Base-by-base conservation (phyloP, 306 rosid genomes). In the Styphnolobium japonicum region DNA sequence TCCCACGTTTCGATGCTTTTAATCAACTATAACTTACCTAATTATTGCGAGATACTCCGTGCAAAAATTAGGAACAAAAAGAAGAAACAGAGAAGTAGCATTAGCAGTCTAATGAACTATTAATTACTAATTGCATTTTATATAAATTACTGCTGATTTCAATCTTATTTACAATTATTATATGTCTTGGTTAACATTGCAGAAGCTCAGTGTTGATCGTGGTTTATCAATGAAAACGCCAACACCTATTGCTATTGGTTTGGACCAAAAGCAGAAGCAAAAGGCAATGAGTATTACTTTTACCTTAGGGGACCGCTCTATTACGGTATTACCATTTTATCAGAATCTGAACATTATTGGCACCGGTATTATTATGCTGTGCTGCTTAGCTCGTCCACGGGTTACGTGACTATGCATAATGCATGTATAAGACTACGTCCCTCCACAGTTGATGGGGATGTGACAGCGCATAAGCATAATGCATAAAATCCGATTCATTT, bases 331-430 rank as follows among this genome's bases (percentile, higher is more conserved):
- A 16, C 52, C 75, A 55, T 23, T 78, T 27, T 65, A 73, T 16
- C 8, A 73, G 73, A 69, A 67, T 67, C 77, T 39, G 5, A 33
- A 10, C 71, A 73, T 78, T 15, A 66, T 66, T 73, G 81, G 12
- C 7, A n/a, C 49, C 36, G 34, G 1, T 36, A 14, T 34, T 60
- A 3, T 29, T 45, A 1, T 51, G 25, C 6, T 39, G 42, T 21
- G 71, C 34, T 29, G 3, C 15, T 61, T 61, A 39, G 33, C 22
- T 43, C 15, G 12, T 40, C 82, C 71, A 36, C 16, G 23, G 6
- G 61, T 84, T 77, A 75, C 57, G 71, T 80, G 80, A 84, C 84
- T 81, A 64, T 84, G 67, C 80, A 81, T 36, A 69, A 52, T 84
- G 87, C 85, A 81, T 76, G 75, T 76, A 67, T 67, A 48, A n/a